Evolutionary conservation across 1,139 yeast species (phyloP).

Genomic region (Blastobotrys aristatus): DNA sequence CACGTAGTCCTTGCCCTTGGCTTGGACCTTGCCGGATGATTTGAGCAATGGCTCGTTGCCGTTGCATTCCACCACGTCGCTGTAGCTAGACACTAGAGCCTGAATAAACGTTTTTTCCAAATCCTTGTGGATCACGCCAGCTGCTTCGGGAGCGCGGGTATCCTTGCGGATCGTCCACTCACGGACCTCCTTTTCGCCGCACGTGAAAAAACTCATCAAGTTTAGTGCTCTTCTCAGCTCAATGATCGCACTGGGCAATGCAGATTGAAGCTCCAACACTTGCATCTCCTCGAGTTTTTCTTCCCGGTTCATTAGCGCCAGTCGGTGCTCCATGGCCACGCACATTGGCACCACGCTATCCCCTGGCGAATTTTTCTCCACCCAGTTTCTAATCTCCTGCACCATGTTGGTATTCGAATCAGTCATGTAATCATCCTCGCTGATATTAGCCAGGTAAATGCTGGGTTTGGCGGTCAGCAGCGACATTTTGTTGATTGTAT

Average conservation of each 20-base stretch:
- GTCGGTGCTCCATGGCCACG: slow-evolving; percentile 78
- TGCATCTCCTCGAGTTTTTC: slow-evolving; percentile 79
- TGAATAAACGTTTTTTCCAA: slow-evolving; percentile 75
- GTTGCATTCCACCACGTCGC: slow-evolving; percentile 26
- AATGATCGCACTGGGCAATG: slow-evolving; percentile 71
- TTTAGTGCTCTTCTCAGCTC: slow-evolving; percentile 57
- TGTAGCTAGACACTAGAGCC: slow-evolving; percentile 68
- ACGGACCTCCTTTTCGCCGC: slow-evolving; percentile 84
- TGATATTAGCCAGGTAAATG: slow-evolving; percentile 80
- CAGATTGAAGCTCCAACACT: slow-evolving; percentile 67
- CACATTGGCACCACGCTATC: slow-evolving; percentile 82
- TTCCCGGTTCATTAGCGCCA: slow-evolving; percentile 67
- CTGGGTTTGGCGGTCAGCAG: slow-evolving; percentile 86
- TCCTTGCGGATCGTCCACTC: slow-evolving; percentile 88
- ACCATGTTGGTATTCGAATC: slow-evolving; percentile 23
- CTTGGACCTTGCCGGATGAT: slow-evolving; percentile 29
- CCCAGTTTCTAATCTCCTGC: slow-evolving; percentile 76
- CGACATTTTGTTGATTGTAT: slow-evolving; percentile 79
- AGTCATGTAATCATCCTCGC: slow-evolving; percentile 84
- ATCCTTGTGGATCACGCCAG: slow-evolving; percentile 90
- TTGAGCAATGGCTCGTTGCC: slow-evolving; percentile 32
- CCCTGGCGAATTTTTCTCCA: slow-evolving; percentile 78
- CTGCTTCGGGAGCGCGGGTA: slow-evolving; percentile 87
- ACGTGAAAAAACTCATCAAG: slow-evolving; percentile 76
- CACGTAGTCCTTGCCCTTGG: slow-evolving; percentile 60